Conservation (phyloP, 306 rosid species). For the Mimosa bimucronata region DNA sequence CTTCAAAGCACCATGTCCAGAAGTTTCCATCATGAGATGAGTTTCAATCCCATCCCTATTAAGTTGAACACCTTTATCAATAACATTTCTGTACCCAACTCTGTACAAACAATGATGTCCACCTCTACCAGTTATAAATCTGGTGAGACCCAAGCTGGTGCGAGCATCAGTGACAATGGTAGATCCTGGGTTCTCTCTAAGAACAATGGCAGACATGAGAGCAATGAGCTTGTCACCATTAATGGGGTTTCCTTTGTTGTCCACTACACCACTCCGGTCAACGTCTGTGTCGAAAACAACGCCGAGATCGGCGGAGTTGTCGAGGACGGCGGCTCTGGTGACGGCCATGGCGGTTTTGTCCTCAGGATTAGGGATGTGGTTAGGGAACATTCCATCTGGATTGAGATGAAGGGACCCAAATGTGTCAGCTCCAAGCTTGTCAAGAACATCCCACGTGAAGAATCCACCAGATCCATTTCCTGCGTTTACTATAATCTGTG, state of each 20-base stretch:
- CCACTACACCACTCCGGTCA: slow-evolving; percentile 85
- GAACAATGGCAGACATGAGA: slow-evolving; percentile 75
- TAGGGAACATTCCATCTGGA: slow-evolving; percentile 94
- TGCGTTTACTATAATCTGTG: slow-evolving; percentile 90
- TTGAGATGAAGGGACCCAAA: slow-evolving; percentile 86
- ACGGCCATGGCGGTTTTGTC: slow-evolving; percentile 85
- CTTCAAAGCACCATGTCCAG: slow-evolving; percentile 91
- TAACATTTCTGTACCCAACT: slow-evolving; percentile 85
- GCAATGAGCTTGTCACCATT: slow-evolving; percentile 89
- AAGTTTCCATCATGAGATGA: slow-evolving; percentile 91
- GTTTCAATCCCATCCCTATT: slow-evolving; percentile 72
- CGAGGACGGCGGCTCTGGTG: slow-evolving; percentile 72
- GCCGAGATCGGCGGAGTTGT: slow-evolving; percentile 76
- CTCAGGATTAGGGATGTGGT: slow-evolving; percentile 92
- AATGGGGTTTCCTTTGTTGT: slow-evolving; percentile 69
- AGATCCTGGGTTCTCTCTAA: slow-evolving; percentile 76
- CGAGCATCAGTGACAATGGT: slow-evolving; percentile 87
- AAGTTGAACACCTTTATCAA: slow-evolving; percentile 81
- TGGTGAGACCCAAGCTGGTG: slow-evolving; percentile 73
- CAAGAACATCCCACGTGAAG: slow-evolving; percentile 88
- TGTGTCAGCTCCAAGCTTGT: slow-evolving; percentile 91
- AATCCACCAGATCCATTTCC: slow-evolving; percentile 97
- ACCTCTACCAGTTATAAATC: slow-evolving; percentile 64
- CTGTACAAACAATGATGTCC: slow-evolving; percentile 87
- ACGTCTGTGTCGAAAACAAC: slow-evolving; percentile 91